These are phyloP conservation scores for Thielaviopsis populi DNA, from an alignment of 2,329 filamentous ascomycete species.

Conservation along the genomic window DNA sequence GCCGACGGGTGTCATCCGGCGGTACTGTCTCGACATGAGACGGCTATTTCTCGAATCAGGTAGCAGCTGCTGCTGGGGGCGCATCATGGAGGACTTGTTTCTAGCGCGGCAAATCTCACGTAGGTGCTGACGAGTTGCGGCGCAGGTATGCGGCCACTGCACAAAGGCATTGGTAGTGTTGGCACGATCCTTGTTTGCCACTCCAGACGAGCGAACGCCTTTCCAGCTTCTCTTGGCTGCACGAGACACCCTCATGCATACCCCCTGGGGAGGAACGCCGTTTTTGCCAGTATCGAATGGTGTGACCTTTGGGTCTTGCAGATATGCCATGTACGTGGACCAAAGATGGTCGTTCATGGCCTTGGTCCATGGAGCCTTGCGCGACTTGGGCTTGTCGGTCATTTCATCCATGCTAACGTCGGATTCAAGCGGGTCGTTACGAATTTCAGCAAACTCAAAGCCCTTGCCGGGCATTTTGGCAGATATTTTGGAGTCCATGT, in stretches of 20 bases:
- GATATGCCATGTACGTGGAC: slow-evolving; percentile 48
- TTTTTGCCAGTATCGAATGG: slow-evolving; percentile 49
- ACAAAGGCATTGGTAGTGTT: slow-evolving; percentile 9
- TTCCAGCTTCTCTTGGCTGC: slow-evolving; percentile 54
- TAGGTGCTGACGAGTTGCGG: slow-evolving; percentile 46
- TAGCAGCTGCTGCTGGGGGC: slow-evolving; percentile 34
- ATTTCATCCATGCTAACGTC: slow-evolving; percentile 11
- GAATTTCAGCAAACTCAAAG: neutral
- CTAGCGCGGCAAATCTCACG: slow-evolving; percentile 47
- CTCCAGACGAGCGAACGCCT: slow-evolving; percentile 32
- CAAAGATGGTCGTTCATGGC: slow-evolving; percentile 52
- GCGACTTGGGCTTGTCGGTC: slow-evolving; percentile 22
- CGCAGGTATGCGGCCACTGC: slow-evolving; percentile 49
- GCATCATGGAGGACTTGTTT: slow-evolving; percentile 30
- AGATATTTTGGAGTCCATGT: slow-evolving; percentile 28
- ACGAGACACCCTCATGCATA: slow-evolving; percentile 49
- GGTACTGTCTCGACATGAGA: slow-evolving; percentile 33
- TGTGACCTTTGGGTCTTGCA: slow-evolving; percentile 52
- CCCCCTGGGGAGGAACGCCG: slow-evolving; percentile 48
- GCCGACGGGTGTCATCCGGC: slow-evolving; percentile 33
- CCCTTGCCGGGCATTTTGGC: neutral
- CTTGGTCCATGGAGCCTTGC: slow-evolving; percentile 47
- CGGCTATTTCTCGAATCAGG: slow-evolving; percentile 40
- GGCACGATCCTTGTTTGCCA: neutral
- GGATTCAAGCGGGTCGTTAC: slow-evolving; percentile 1